Conservation (phyloP, 805 yeast species). For the Schizosaccharomyces pombe region DNA sequence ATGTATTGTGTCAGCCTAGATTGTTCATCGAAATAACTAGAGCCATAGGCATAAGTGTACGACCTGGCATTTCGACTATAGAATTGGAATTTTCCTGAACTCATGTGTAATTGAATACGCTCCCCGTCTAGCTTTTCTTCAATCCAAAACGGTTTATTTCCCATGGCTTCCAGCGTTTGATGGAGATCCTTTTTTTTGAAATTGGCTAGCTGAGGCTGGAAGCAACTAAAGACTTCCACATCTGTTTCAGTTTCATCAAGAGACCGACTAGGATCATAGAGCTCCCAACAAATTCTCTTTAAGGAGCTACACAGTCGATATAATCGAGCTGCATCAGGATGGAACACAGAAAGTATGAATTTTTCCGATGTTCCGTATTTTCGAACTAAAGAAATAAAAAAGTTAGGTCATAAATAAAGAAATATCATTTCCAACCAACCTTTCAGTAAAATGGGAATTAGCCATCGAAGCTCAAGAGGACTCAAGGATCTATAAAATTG, state of each 20-base stretch:
- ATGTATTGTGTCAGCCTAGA: slow-evolving; percentile 3
- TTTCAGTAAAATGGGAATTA: slow-evolving; percentile 41
- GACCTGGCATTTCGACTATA: slow-evolving; percentile 45
- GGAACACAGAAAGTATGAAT: slow-evolving; percentile 38
- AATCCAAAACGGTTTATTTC: slow-evolving; percentile 29
- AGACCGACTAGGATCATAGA: slow-evolving; percentile 27
- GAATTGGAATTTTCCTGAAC: slow-evolving; percentile 24
- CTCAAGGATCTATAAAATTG: slow-evolving; percentile 32
- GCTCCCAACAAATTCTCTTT: slow-evolving; percentile 32
- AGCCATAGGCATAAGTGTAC: slow-evolving; percentile 48
- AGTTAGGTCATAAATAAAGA: too few species aligned
- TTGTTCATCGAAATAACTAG: slow-evolving; percentile 15
- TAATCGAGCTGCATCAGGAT: slow-evolving; percentile 50
- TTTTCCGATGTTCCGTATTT: slow-evolving; percentile 35
- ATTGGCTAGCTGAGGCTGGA: slow-evolving; percentile 54
- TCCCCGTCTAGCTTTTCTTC: slow-evolving; percentile 94
- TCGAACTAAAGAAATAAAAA: slow-evolving; percentile 9
- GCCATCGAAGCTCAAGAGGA: slow-evolving; percentile 40
- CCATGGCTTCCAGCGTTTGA: slow-evolving; percentile 19
- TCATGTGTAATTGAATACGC: slow-evolving; percentile 54
- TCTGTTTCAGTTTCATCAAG: slow-evolving; percentile 19
- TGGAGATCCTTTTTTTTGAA: slow-evolving; percentile 29
- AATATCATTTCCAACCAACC: slow-evolving; percentile 10
- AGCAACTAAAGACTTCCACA: slow-evolving; percentile 29
- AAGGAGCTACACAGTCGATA: slow-evolving; percentile 43